Evolutionary conservation across 1,284 basidiomycete genomes (phyloP).

Genomic region (Malassezia caprae): DNA sequence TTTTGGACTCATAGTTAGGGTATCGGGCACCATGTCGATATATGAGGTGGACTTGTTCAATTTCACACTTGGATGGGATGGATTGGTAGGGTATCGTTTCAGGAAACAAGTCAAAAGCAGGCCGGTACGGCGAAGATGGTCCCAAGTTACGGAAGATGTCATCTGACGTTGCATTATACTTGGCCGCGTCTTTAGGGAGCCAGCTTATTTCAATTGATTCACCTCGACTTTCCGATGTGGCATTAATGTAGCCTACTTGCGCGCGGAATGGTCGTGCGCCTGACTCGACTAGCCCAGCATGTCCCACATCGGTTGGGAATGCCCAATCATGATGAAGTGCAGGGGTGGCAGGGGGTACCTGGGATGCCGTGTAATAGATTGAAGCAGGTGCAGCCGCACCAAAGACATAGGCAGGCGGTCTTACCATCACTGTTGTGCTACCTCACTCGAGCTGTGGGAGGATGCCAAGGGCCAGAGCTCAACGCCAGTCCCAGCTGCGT

Average conservation of each 20-base stretch:
- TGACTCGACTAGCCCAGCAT: constrained; percentile 21
- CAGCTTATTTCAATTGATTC: constrained; percentile 22
- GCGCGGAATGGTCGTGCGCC: constrained; percentile 29
- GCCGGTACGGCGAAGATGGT: constrained; percentile 7
- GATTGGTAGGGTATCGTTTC: constrained; percentile 8
- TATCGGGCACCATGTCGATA: constrained; percentile 44
- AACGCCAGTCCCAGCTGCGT: not conserved
- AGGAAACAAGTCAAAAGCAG: constrained; percentile 13
- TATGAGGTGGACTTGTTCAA: constrained; percentile 39
- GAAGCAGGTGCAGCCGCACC: not conserved
- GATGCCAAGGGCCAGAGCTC: not conserved
- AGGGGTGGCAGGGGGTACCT: not conserved
- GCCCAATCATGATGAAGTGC: not conserved
- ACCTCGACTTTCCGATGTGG: not conserved
- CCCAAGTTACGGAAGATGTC: constrained; percentile 37
- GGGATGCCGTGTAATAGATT: not conserved
- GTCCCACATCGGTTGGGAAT: constrained; percentile 41
- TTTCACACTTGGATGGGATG: constrained; percentile 19
- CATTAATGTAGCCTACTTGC: constrained; percentile 23
- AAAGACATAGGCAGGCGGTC: not conserved
- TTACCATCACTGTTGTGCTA: not conserved
- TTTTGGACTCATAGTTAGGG: constrained; percentile 16
- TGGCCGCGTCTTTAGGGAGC: constrained; percentile 18
- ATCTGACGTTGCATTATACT: constrained; percentile 16
- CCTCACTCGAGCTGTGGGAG: not conserved